Evolutionary conservation across 2,329 filamentous ascomycete species (phyloP).

Genomic region (Penicillium janthinellum): DNA sequence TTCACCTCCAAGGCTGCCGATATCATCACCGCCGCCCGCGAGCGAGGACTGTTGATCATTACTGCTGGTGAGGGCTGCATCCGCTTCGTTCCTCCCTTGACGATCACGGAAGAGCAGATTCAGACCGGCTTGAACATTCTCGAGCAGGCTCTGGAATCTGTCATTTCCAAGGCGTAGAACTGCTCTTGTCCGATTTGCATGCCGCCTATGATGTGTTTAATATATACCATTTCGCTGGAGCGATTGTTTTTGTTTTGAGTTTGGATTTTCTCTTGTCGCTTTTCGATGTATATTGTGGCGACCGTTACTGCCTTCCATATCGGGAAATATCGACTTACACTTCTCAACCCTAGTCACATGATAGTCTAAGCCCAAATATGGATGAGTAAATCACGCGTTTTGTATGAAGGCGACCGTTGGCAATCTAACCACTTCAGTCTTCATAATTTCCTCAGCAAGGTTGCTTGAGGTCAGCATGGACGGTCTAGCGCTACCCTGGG

Average conservation of each 20-base stretch:
- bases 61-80: slow-evolving; percentile 91
- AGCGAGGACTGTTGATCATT: slow-evolving; percentile 85
- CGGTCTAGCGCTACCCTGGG: too few species aligned
- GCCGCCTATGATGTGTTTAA: slow-evolving; percentile 21
- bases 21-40: slow-evolving; percentile 81
- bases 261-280: background rate
- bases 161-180: slow-evolving; percentile 46
- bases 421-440: too few species aligned
- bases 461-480: too few species aligned
- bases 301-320: too few species aligned
- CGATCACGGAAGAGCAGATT: slow-evolving; percentile 79
- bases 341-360: too few species aligned
- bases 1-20: slow-evolving; percentile 51
- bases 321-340: too few species aligned
- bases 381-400: too few species aligned
- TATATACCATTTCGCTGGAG: slow-evolving; percentile 26
- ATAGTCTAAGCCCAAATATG: too few species aligned
- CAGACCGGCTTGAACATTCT: slow-evolving; percentile 74
- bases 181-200: slow-evolving; percentile 16
- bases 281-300: background rate
- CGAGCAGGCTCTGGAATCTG: slow-evolving; percentile 64
- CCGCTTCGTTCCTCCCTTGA: slow-evolving; percentile 85
- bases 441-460: too few species aligned
- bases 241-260: background rate
- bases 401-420: too few species aligned